Base-by-base conservation (phyloP, 108 stramenopile species). In the Thalassiosira profunda region DNA sequence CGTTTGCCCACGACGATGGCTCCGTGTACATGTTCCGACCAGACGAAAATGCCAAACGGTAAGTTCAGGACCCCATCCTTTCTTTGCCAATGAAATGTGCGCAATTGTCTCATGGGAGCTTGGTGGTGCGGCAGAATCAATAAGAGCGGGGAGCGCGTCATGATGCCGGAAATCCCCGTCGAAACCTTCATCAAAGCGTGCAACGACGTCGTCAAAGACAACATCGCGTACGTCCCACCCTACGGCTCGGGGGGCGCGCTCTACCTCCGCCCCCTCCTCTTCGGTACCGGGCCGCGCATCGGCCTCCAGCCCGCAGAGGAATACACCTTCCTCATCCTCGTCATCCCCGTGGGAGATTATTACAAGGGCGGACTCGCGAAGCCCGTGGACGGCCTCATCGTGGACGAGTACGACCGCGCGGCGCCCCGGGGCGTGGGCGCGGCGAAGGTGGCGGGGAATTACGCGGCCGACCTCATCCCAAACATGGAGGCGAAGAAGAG, bases 401-500 rank as follows among this genome's bases (percentile, higher is more conserved):
- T 98, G 49, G 88, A 92, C 34, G 93, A 97, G 31, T 99, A 82
- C 57, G 99, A 99, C 83, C 92, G 99, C 36, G 98, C 99, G 8
- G 99, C 99, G 5, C 99, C 99, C 5, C 79, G 76, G 52, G 99
- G 99, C 40, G 99, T 99, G 2, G 99, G 99, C 25, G 67, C 65
- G 43, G 97, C 96, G 51, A 99, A 99, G 86, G 95, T 97, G 5
- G 99, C 99, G 4, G 99, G 99, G 2, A 99, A 99, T 77, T 99
- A 99, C 80, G 99, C 98, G 11, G 97, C 99, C 6, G 99, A 99
- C 67, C 76, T 99, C 54, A 71, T 98, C 43, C 99, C 99, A 8
- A 98, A 98, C 72, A 91, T 93, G 86, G 44, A 87, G 64, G 93
- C 91, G 41, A 98, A 98, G 79, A 93, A 98, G 84, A 87, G 89